Evolutionary conservation across 139 green algal genomes (phyloP), one percentile per base, ranked within the genome.

Genomic region (Pedinophyceae sp.): DNA sequence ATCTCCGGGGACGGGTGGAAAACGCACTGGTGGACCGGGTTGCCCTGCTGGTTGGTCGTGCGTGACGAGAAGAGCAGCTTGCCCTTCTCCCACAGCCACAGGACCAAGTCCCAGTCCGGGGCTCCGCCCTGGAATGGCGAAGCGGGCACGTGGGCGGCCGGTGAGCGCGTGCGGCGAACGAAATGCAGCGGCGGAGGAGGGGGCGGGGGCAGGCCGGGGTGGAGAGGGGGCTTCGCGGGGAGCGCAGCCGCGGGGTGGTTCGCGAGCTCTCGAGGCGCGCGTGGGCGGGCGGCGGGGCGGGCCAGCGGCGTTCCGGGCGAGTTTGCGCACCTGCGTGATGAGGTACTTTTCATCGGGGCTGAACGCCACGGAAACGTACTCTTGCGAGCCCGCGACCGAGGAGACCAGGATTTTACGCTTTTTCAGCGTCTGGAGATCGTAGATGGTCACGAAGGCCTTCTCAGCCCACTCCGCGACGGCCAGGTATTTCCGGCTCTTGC

Each of bases 51-150:
- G 20, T 64, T 71, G n/a, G 38, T 60, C 17, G 62, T 68, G 25
- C 60, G 69, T 26, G 77, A 65, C 28, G 46, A 66, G 20, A 57
- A 57, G 10, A 59, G 65, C 22, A 92, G 56, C 55, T 94, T 94
- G 59, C 60, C 66, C 64, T 91, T 91, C 57, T 95, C 86, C 85
- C 85, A 95, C 1, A 73, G 57, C 83, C 83, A 95, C 26, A 94
- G 56, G 41, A 83, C 66, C 27, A 94, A 61, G 58, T 80, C 88
- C 74, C 80, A 95, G n/a, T 94, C 85, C 17, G 85, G 85, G 0
- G 64, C 74, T 17, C 81, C 86, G 20, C 75, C 78, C 56, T 93
- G 86, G 2, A 76, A 77, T n/a, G n/a, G n/a, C n/a, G n/a, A n/a
- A n/a, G n/a, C n/a, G n/a, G n/a, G n/a, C n/a, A n/a, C n/a, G n/a